These are phyloP conservation scores for Parachaetomium inaequale DNA, from an alignment of 495 filamentous ascomycete species.

Conservation along the genomic window DNA sequence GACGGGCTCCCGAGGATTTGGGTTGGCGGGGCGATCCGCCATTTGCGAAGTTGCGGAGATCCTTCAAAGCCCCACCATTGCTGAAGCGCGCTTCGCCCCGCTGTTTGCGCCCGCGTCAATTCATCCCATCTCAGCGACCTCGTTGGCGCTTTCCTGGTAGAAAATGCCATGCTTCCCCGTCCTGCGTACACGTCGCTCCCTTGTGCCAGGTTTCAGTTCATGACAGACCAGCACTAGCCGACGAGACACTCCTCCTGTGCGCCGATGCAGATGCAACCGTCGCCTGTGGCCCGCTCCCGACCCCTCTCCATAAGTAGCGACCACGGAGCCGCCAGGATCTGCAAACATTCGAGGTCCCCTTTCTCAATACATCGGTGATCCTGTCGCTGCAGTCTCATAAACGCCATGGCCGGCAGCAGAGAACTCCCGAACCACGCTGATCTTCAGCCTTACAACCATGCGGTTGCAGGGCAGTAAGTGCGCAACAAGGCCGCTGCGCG, in stretches of 20 bases:
- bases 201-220: not conserved
- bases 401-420: slow-evolving; percentile 31
- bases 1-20: slow-evolving; percentile 1
- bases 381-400: not conserved
- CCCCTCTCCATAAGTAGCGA: slow-evolving; percentile 10
- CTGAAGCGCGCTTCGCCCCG: slow-evolving; percentile 6
- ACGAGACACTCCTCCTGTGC: not conserved
- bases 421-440: slow-evolving; percentile 48
- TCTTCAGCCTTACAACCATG: slow-evolving; percentile 70
- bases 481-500: not conserved
- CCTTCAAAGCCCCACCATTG: not conserved
- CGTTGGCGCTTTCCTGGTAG: not conserved
- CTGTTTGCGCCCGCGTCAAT: slow-evolving; percentile 1
- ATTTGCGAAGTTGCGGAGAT: not conserved
- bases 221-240: not conserved
- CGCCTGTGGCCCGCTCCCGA: slow-evolving; percentile 5
- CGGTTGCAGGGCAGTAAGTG: slow-evolving; percentile 92
- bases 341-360: not conserved
- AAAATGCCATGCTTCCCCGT: not conserved
- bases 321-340: not conserved
- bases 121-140: too few species aligned
- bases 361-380: not conserved
- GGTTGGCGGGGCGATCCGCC: slow-evolving; percentile 1
- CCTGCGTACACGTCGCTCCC: not conserved
- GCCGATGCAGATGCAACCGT: slow-evolving; percentile 17